Evolutionary conservation across 768 basidiomycete species (phyloP).

Genomic region (Suillus tomentosus): DNA sequence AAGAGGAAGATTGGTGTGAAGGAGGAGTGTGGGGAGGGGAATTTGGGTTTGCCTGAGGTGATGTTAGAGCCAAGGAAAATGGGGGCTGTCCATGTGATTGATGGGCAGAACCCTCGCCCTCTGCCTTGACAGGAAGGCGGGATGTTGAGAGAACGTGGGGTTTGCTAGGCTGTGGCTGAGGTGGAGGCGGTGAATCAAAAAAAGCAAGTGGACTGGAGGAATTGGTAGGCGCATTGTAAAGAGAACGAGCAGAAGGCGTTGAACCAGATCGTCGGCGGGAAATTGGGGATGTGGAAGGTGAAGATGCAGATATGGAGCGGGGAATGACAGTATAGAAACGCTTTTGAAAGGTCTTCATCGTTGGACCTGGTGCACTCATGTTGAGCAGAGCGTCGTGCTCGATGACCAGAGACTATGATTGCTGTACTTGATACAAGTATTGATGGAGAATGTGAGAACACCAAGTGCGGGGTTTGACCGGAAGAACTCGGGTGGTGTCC

Average conservation of each 20-base stretch:
- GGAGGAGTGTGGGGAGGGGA: conserved; percentile 30
- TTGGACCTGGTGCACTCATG: conserved; percentile 40
- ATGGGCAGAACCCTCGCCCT: conserved; percentile 44
- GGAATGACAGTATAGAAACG: conserved; percentile 49
- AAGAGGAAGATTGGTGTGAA: conserved; percentile 33
- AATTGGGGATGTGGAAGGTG: conserved; percentile 33
- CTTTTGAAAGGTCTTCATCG: conserved; percentile 54
- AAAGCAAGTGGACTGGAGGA: conserved; percentile 38
- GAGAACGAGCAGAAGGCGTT: conserved; percentile 39
- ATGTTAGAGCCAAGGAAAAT: conserved; percentile 47
- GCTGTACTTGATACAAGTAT: not conserved
- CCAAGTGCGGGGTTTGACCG: conserved; percentile 1
- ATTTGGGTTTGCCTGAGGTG: conserved; percentile 39
- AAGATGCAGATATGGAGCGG: conserved; percentile 31
- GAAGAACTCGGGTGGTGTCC: not conserved
- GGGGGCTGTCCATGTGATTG: conserved; percentile 36
- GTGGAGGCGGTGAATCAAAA: conserved; percentile 41
- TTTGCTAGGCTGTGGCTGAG: conserved; percentile 40
- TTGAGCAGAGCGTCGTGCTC: not conserved
- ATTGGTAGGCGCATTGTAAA: conserved; percentile 39
- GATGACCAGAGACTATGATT: not conserved
- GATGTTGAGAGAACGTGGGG: conserved; percentile 41
- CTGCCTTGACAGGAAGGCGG: conserved; percentile 48
- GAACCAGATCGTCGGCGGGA: conserved; percentile 49
- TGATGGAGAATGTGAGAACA: conserved; percentile 1